phyloP scores from a whole-genome alignment of 176 grass and related monocot genomes.

The Triticum timopheevii region DNA sequence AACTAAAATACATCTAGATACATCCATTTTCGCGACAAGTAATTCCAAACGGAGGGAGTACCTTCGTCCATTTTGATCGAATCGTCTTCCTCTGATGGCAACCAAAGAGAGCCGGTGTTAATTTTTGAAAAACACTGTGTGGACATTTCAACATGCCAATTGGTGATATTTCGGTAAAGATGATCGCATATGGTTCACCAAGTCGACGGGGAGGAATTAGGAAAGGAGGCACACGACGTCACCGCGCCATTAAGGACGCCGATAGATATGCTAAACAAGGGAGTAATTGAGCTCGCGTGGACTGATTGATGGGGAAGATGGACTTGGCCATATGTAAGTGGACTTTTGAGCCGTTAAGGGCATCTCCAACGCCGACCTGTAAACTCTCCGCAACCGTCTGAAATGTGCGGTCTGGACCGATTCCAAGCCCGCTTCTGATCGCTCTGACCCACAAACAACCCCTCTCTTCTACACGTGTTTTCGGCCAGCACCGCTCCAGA shows the following conservation, averaged over 20 bases:
- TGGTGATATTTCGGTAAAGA: neutral
- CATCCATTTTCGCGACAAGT: too few species aligned
- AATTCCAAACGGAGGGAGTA: too few species aligned
- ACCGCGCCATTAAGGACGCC: neutral
- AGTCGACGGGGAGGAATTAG: neutral
- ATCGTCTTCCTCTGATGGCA: too few species aligned
- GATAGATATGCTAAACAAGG: neutral
- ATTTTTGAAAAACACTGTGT: neutral
- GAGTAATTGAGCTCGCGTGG: neutral
- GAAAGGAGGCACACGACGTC: neutral
- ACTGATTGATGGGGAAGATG: slow-evolving; percentile 4
- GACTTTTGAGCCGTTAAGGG: neutral
- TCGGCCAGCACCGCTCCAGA: too few species aligned
- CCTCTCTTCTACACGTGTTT: too few species aligned
- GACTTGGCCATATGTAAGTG: slow-evolving; percentile 17
- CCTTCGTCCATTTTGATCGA: too few species aligned
- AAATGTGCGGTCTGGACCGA: too few species aligned
- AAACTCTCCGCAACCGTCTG: too few species aligned
- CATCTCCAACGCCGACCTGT: too few species aligned
- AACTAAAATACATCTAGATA: too few species aligned
- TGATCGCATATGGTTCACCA: neutral
- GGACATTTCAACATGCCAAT: neutral
- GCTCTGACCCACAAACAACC: too few species aligned
- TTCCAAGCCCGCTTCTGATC: too few species aligned
- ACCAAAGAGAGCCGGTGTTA: neutral